phyloP scores from a whole-genome alignment of 768 basidiomycete species.

The Amanita molliuscula region DNA sequence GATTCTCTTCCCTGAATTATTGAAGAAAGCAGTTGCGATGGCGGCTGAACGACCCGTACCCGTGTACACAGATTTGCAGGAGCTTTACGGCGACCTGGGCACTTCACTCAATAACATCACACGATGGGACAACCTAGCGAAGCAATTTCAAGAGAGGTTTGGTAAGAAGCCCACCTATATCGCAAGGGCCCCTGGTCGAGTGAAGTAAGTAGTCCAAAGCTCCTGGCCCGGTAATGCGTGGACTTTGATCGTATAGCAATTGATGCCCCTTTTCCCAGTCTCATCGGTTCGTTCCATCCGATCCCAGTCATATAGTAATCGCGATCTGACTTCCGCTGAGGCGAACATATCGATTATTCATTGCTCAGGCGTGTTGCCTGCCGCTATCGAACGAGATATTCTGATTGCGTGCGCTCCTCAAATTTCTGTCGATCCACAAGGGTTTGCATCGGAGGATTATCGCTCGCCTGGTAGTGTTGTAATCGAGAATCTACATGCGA shows the following conservation, averaged over 20 bases:
- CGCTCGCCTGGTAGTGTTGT: slow-evolving; percentile 42
- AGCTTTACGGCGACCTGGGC: slow-evolving; percentile 43
- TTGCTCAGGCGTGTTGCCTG: slow-evolving; percentile 77
- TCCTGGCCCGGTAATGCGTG: background rate
- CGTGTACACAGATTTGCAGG: slow-evolving; percentile 44
- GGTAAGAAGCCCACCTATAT: slow-evolving; percentile 61
- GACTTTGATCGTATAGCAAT: no score
- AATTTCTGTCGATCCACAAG: slow-evolving; percentile 8
- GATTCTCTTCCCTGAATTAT: no score
- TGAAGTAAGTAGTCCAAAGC: slow-evolving; percentile 43
- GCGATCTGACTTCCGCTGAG: slow-evolving; percentile 21
- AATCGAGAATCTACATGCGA: slow-evolving; percentile 50
- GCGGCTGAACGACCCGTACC: slow-evolving; percentile 46
- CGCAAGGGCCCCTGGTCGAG: slow-evolving; percentile 68
- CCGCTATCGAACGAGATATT: slow-evolving; percentile 79
- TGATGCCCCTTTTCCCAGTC: slow-evolving; percentile 14
- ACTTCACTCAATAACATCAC: slow-evolving; percentile 44
- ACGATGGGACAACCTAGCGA: slow-evolving; percentile 52
- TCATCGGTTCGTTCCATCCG: slow-evolving; percentile 27
- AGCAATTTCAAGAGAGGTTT: slow-evolving; percentile 54
- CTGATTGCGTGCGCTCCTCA: slow-evolving; percentile 65
- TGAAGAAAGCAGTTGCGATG: background rate
- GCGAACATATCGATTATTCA: slow-evolving; percentile 80
- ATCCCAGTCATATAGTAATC: background rate
- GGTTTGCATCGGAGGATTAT: slow-evolving; percentile 15